A percentile compares a stretch with the other conserved stretches of the same genome.
Evolutionary conservation across 1,284 basidiomycete species (phyloP).

Genomic region (Xerocomus minutiporus): DNA sequence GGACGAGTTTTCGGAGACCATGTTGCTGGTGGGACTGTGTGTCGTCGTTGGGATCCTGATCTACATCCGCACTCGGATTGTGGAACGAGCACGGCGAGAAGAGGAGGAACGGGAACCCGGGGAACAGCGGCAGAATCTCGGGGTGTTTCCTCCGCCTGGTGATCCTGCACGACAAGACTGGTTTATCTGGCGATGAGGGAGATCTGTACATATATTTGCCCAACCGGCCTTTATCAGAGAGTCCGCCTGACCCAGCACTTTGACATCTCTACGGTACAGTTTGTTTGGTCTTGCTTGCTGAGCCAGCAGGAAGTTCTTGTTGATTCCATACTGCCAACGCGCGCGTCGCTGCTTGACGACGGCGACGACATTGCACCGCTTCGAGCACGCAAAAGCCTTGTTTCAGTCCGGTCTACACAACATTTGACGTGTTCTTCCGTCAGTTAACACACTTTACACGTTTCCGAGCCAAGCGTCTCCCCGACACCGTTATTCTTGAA

Average conservation of each 20-base stretch:
- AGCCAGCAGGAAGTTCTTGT: background rate
- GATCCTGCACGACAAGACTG: conserved; percentile 65
- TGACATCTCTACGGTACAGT: background rate
- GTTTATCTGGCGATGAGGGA: conserved; percentile 45
- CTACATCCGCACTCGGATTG: conserved; percentile 67
- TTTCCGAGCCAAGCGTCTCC: background rate
- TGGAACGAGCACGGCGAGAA: conserved; percentile 60
- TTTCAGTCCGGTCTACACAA: background rate
- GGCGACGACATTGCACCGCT: background rate
- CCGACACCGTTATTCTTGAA: background rate
- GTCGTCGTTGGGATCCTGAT: conserved; percentile 62
- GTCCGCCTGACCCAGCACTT: no score
- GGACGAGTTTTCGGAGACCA: conserved; percentile 69
- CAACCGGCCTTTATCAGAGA: no score
- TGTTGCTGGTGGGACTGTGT: conserved; percentile 63
- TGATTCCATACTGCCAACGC: background rate
- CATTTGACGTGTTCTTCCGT: no score
- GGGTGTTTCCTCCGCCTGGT: conserved; percentile 58
- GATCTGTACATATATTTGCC: background rate
- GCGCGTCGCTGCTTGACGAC: background rate
- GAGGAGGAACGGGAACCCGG: conserved; percentile 32
- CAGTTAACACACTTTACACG: no score
- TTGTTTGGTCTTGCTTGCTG: conserved; percentile 30
- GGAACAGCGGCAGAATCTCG: conserved; percentile 28
- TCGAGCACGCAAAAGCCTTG: background rate